Evolutionary conservation across 2,329 filamentous ascomycete species (phyloP).

Genomic region (Diaporthe sp.): DNA sequence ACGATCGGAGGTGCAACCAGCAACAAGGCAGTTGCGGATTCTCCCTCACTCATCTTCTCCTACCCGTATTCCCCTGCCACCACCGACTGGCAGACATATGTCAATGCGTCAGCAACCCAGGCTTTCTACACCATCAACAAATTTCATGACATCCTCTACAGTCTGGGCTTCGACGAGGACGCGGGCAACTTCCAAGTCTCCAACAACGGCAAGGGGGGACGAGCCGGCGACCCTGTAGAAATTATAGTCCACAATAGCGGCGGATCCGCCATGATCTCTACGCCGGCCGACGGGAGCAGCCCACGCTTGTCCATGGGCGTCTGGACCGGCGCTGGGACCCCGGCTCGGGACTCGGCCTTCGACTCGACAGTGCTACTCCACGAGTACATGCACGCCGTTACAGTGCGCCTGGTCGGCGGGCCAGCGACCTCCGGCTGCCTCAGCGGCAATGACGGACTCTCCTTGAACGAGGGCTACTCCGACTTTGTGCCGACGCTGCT

Average conservation of each 20-base stretch:
- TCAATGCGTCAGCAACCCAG: neutral
- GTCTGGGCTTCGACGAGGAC: neutral
- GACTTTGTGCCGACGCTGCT: conserved; percentile 8
- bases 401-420: neutral
- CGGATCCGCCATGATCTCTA: neutral
- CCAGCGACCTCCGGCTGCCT: neutral
- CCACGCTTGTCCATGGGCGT: neutral
- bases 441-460: neutral
- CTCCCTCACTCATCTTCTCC: neutral
- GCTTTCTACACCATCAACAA: conserved; percentile 13
- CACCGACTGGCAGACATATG: conserved; percentile 5
- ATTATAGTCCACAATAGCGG: neutral
- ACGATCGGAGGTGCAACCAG: neutral
- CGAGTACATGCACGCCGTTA: neutral
- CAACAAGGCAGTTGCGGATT: neutral
- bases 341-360: neutral
- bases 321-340: neutral
- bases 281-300: neutral
- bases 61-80: neutral
- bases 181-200: neutral
- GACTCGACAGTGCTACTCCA: neutral
- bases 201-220: neutral
- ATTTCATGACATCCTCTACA: neutral
- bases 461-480: neutral
- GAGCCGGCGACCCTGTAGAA: neutral